Percentiles rank a stretch among this genome's conserved stretches.
These are phyloP conservation scores for Fonsecaea multimorphosa DNA, from an alignment of 2,329 filamentous ascomycete species.

Conservation along the genomic window DNA sequence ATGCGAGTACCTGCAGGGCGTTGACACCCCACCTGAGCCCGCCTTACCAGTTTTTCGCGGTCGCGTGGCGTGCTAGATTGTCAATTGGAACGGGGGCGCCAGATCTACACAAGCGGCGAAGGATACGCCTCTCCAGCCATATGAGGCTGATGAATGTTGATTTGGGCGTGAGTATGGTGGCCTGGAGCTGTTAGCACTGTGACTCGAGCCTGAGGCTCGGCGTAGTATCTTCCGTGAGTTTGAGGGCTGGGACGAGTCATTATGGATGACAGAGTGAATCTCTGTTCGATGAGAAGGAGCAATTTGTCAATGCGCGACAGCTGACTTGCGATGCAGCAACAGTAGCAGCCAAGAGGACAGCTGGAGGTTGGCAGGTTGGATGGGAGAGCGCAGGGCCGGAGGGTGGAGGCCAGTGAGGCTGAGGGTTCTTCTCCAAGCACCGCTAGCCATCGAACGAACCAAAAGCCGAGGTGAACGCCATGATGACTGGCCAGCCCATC, in stretches of 20 bases:
- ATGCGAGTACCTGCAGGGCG: constrained; percentile 19
- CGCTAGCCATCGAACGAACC: constrained; percentile 17
- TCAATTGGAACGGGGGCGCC: constrained; percentile 3
- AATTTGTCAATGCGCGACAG: background rate
- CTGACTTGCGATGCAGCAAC: background rate
- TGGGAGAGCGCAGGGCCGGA: constrained; percentile 17
- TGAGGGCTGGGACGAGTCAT: background rate
- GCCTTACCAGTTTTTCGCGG: constrained; percentile 7
- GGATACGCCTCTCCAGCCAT: constrained; percentile 6
- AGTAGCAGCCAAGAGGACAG: constrained; percentile 8
- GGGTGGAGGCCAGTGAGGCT: constrained; percentile 17
- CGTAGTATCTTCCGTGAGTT: constrained; percentile 10
- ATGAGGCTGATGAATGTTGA: constrained; percentile 6
- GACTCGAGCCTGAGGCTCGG: constrained; percentile 9
- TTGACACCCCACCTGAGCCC: constrained; percentile 9
- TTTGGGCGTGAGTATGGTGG: background rate
- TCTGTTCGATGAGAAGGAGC: background rate
- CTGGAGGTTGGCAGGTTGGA: constrained; percentile 14
- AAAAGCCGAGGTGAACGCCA: background rate
- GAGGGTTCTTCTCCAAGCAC: constrained; percentile 16
- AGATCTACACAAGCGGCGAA: constrained; percentile 2
- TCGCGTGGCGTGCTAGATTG: constrained; percentile 17
- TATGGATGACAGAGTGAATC: background rate
- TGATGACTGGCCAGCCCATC: constrained; percentile 13
- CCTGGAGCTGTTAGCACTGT: background rate